Evolutionary conservation across 2,329 filamentous ascomycete genomes (phyloP).

Genomic region (Graphilbum fragrans): DNA sequence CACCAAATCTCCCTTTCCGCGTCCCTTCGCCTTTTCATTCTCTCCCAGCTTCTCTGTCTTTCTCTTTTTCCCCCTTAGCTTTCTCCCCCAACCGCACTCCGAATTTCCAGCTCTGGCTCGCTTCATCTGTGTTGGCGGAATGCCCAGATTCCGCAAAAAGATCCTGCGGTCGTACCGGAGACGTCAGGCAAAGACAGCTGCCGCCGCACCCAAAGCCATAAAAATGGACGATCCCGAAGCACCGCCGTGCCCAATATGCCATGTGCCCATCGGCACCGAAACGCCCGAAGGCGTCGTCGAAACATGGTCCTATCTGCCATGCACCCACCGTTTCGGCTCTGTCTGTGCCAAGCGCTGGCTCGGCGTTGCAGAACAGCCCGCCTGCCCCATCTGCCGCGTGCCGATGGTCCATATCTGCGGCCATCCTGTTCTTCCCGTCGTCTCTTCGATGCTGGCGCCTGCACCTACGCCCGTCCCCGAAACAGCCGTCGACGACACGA

Average conservation of each 20-base stretch:
- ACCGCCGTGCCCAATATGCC: constrained; percentile 28
- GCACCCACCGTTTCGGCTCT: constrained; percentile 30
- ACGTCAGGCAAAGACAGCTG: background rate
- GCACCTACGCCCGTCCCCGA: background rate
- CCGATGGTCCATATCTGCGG: constrained; percentile 18
- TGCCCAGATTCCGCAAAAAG: background rate
- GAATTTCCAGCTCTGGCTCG: background rate
- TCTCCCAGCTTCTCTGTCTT: background rate
- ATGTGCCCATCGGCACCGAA: constrained; percentile 23
- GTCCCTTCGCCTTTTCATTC: background rate
- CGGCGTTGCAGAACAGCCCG: constrained; percentile 19
- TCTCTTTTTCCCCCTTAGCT: background rate
- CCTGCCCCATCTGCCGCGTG: constrained; percentile 27
- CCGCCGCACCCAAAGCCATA: background rate
- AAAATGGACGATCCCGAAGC: background rate
- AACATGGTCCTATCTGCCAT: constrained; percentile 26
- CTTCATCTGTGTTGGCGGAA: background rate
- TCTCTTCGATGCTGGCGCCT: constrained; percentile 1
- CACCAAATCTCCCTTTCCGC: background rate
- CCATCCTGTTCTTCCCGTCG: constrained; percentile 19
- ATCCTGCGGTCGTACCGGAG: background rate
- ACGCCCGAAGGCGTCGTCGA: constrained; percentile 26
- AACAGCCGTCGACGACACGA: background rate
- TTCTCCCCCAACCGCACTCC: too few species aligned
- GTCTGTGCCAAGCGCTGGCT: constrained; percentile 31